Base-by-base conservation (phyloP, 306 rosid genomes). In the Citrullus mucosospermus region DNA sequence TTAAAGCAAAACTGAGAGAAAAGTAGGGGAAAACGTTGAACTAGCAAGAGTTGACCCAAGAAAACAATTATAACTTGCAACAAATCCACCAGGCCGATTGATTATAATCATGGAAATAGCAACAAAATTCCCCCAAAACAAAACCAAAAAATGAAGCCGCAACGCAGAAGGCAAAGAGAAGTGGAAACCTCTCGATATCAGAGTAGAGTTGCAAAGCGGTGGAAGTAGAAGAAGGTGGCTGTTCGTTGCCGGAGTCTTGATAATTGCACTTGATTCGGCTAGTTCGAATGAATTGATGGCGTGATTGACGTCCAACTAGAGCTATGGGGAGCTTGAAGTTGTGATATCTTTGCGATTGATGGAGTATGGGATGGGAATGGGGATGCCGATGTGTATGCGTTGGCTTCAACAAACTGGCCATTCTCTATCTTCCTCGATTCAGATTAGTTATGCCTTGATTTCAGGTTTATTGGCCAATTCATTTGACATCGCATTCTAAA, bases 151-250 rank as follows among this genome's bases (percentile, higher is more conserved):
- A 50, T 51, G 8, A 65, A 63, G 48, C 18, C 61, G 3, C n/a
- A 11, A 61, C 30, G 32, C 34, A 44, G 16, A 13, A 32, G n/a
- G 22, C 4, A 9, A 54, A 34, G 54, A 22, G 14, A 57, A 36
- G 39, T 20, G 14, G 51, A 25, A 18, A 92, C 98, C 93, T 95
- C 85, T 92, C 98, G 60, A 95, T 92, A 76, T 87, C 93, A 11
- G 93, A 54, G 83, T 95, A 95, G 78, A 92, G 87, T 82, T 95
- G 92, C 82, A 95, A 81, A 32, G 90, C 87, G 50, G 88, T 81
- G 0, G 93, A 85, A 80, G 75, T 41, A 68, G 75, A 68, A 41
- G 34, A 55, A 68, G 84, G 80, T 4, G 80, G 84, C 11, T 74
- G 81, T 14, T 60, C 73, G 30, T 51, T 18, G 70, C 50, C n/a